These are phyloP conservation scores for Phytophthora pinifolia DNA, from an alignment of 352 stramenopile genomes.

Conservation along the genomic window DNA sequence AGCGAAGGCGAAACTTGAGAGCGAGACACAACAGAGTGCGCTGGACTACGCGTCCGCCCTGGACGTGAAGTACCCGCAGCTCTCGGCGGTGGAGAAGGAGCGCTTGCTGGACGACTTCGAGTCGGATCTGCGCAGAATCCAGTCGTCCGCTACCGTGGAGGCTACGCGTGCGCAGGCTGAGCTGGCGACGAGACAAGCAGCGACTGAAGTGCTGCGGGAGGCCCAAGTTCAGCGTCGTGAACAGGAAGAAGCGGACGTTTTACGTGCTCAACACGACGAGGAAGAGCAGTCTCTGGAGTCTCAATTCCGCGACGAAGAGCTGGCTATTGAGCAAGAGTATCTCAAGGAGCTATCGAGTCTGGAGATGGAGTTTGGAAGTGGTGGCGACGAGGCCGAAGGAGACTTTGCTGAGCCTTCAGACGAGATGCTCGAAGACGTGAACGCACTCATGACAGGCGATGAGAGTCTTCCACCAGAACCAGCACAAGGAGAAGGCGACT, in stretches of 20 bases:
- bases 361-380: slow-evolving; percentile 48
- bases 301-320: slow-evolving; percentile 46
- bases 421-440: slow-evolving; percentile 7
- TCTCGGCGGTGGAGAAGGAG: slow-evolving; percentile 49
- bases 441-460: slow-evolving; percentile 11
- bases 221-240: slow-evolving; percentile 33
- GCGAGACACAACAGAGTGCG: slow-evolving; percentile 30
- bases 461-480: background rate
- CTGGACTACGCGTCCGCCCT: slow-evolving; percentile 46
- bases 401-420: slow-evolving; percentile 31
- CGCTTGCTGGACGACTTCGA: slow-evolving; percentile 54
- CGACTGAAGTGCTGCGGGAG: slow-evolving; percentile 29
- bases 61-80: slow-evolving; percentile 38
- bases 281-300: slow-evolving; percentile 37
- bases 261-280: slow-evolving; percentile 30
- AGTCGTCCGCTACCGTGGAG: slow-evolving; percentile 51
- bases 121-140: slow-evolving; percentile 44
- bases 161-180: slow-evolving; percentile 45
- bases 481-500: background rate
- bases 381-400: slow-evolving; percentile 17
- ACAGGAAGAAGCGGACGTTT: slow-evolving; percentile 22
- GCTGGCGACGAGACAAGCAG: slow-evolving; percentile 35
- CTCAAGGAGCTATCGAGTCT: slow-evolving; percentile 44
- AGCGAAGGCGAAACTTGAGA: slow-evolving; percentile 14
- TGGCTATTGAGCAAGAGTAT: slow-evolving; percentile 60